A percentile compares a stretch with the other conserved stretches of the same genome.
phyloP scores from a whole-genome alignment of 345 rosid genomes.

The Aquilaria malaccensis region DNA sequence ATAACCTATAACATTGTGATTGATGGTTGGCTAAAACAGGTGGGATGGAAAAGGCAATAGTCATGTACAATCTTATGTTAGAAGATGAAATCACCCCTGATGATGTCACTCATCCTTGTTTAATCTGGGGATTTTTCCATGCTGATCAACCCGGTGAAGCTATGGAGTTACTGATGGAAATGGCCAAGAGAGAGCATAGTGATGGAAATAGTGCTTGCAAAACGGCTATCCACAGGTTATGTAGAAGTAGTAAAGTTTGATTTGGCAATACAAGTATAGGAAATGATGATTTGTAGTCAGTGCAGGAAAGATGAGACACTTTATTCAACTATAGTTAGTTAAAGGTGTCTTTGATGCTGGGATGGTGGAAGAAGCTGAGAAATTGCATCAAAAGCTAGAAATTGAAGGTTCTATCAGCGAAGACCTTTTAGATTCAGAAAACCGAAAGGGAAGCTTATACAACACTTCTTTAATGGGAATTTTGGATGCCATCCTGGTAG shows the following conservation, averaged over 20 bases:
- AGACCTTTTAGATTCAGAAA: constrained; percentile 4
- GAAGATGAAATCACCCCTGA: constrained; percentile 54
- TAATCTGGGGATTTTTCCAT: constrained; percentile 63
- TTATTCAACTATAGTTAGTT: constrained; percentile 39
- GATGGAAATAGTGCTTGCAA: constrained; percentile 41
- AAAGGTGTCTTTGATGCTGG: constrained; percentile 53
- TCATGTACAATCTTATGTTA: constrained; percentile 44
- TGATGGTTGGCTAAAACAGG: constrained; percentile 59
- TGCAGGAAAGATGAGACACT: constrained; percentile 42
- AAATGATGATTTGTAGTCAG: constrained; percentile 51
- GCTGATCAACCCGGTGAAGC: constrained; percentile 47
- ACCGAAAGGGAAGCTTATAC: background rate
- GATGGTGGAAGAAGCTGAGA: constrained; percentile 50
- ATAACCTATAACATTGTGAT: constrained; percentile 70
- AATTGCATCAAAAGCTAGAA: constrained; percentile 45
- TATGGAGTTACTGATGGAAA: constrained; percentile 46
- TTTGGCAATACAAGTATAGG: constrained; percentile 58
- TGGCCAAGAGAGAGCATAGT: constrained; percentile 38
- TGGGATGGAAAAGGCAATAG: constrained; percentile 43
- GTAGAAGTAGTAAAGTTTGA: constrained; percentile 53
- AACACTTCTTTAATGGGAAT: no score
- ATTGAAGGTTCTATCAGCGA: constrained; percentile 29
- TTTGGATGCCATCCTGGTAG: no score
- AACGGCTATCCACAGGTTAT: constrained; percentile 47
- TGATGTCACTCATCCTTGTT: constrained; percentile 59